Base-by-base conservation (phyloP, 495 filamentous ascomycete species). In the Jackrogersella multiformis region DNA sequence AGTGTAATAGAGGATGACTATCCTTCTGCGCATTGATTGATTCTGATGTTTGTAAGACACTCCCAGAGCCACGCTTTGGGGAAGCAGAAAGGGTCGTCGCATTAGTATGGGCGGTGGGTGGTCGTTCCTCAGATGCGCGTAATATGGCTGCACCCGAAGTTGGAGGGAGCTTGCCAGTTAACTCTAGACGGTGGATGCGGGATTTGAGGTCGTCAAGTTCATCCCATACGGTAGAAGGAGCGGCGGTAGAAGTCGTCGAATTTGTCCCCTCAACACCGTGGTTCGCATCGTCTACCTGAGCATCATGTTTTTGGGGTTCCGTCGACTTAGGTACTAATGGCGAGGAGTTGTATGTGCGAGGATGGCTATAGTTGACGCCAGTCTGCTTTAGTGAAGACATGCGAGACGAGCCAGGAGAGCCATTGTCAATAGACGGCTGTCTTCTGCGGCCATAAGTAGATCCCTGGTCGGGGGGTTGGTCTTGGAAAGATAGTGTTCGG, bases 131-230 rank as follows among this genome's bases (percentile, higher is more conserved):
- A 5, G 88, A 90, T 5, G 84, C 86, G 51, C 85, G 87, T 0
- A 92, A 90, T 48, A 95, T 89, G 2, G 90, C 90, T 24, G 90
- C 90, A 41, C 87, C 89, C 1, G 92, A 93, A 9, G 88, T 92
- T 0, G 92, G 80, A 1, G 94, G 93, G 10, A 93, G 78, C 73
- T 92, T 96, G 24, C 94, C 93, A 2, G 92, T 96, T 54, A 94
- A 74, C 74, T 99, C 95, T n/a, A 99, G 84, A 45, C 92, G 92
- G 61, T 90, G 88, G 65, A 99, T 97, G 18, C 96, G 87, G 8
- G 92, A 94, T 74, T 98, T 99, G 10, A 99, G 79, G 55, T 98
- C 96, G 68, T 99, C 95, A 16, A 99, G 79, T 77, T 99, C 95
- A 75, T 99, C 95, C 96, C 96, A 99, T 8, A 99, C 92, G 0